Base-by-base conservation (phyloP, 805 yeast species). In the Kazachstania viticola region DNA sequence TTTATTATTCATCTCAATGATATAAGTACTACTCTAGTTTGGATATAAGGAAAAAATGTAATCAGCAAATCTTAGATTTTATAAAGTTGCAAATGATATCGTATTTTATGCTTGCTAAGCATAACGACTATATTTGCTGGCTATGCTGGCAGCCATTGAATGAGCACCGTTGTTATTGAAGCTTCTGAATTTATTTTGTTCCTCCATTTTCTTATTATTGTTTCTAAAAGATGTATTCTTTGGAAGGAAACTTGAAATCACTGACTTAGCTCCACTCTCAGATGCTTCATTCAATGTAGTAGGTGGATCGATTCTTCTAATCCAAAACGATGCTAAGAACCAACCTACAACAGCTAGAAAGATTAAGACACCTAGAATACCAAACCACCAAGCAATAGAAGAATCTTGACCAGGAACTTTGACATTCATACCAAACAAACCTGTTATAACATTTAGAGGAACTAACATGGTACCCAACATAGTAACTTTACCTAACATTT, bases 381-480 rank as follows among this genome's bases (percentile, higher is more conserved):
- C 81, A 51, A 71, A 73, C 51, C 72, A 83, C 83, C 91, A 79
- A 3, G 62, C 70, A 25, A 67, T 55, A 27, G 58, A 60, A 5
- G 33, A 27, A 11, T 44, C 61, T 37, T 69, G 58, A 18, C 95
- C 95, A 0, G 96, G 96, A 18, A 88, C 80, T 9, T 46, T 57
- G 14, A 88, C 97, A 56, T 88, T 88, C 98, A 88, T 88, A 48
- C 96, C 96, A 58, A 88, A 88, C 40, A 87, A 51, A 54, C 96
- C 95, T 2, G 96, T 84, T 28, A 88, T 69, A 36, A 88, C 62
- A 54, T 88, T 88, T 65, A 88, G 67, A 12, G 97, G 97, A 40
- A 88, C 79, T 19, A 88, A 63, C 47, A 88, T 66, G 0, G 96
- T 85, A 68, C 96, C 97, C 22, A 88, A 62, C 37, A 88, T 48